These are phyloP conservation scores for Pythium phragmiticola DNA, from an alignment of 352 stramenopile genomes.

Conservation along the genomic window DNA sequence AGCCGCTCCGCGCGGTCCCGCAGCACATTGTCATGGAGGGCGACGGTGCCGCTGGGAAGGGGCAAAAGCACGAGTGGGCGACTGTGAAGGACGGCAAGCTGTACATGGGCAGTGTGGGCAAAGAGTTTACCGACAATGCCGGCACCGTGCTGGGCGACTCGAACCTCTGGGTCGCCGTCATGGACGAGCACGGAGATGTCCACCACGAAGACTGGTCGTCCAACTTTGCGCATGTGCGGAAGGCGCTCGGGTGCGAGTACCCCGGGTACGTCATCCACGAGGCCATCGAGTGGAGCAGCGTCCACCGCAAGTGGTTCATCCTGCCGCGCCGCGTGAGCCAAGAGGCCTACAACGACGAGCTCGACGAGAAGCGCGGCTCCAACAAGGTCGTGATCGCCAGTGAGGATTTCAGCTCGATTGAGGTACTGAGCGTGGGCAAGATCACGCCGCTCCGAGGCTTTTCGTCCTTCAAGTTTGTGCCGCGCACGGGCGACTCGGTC, in stretches of 20 bases:
- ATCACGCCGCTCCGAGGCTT: constrained; percentile 89
- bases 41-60: constrained; percentile 95
- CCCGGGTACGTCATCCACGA: constrained; percentile 98
- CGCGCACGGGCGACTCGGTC: constrained; percentile 84
- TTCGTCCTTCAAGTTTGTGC: constrained; percentile 95
- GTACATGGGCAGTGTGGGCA: constrained; percentile 96
- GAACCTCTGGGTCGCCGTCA: constrained; percentile 96
- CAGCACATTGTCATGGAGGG: constrained; percentile 97
- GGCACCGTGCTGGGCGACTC: constrained; percentile 93
- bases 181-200: constrained; percentile 81
- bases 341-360: constrained; percentile 94
- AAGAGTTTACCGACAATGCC: constrained; percentile 92
- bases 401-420: constrained; percentile 87
- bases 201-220: constrained; percentile 93
- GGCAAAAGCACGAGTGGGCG: constrained; percentile 99
- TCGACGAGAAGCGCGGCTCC: constrained; percentile 92
- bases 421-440: constrained; percentile 80
- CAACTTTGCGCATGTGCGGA: constrained; percentile 92
- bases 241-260: constrained; percentile 85
- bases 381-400: constrained; percentile 90
- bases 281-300: constrained; percentile 94
- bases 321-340: constrained; percentile 94
- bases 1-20: constrained; percentile 87
- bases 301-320: constrained; percentile 97
- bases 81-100: constrained; percentile 98